Evolutionary conservation across 1,284 basidiomycete species (phyloP), one percentile per base, ranked within the genome.

Genomic region (Cryptococcus sp.): DNA sequence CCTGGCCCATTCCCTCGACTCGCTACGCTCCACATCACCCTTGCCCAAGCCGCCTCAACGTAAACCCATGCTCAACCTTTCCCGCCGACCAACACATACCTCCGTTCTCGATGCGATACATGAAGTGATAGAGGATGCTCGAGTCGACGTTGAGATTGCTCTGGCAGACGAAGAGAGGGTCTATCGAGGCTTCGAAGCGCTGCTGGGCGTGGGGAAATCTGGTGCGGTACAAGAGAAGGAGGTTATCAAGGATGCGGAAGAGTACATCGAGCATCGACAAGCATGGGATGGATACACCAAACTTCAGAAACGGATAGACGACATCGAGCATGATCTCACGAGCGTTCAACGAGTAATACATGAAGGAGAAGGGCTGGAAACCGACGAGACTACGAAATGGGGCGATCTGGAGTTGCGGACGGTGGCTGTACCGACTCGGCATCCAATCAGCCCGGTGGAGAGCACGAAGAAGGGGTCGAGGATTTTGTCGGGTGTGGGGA

Each of bases 141-240:
- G 86, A 1, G 88, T 92, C 2, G 88, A 91, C 63, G 75, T 91
- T 18, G 88, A 92, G 72, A 91, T 92, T 43, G 82, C 82, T 19
- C 74, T 85, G 14, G 80, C 86, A 1, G 88, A 92, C 66, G 87
- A 88, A 57, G 80, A 80, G 31, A 77, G 90, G 9, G 76, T 85
- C 0, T 76, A 77, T 10, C 78, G 78, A 7, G 87, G 87, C 1
- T 88, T 84, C 56, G 82, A 85, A 59, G 83, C 85, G 1, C 70
- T 89, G 14, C 72, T 89, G 9, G 76, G 77, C 18, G 76, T 88
- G 6, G 64, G 32, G 77, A 48, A 36, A 12, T 45, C 38, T 16
- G 59, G 56, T 2, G 60, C 57, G 5, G 62, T 62, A 4, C 55
- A 65, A 44, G 58, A 70, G 22, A 65, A 60, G 3, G 77, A 79